Base-by-base conservation (phyloP, 371 early-diverging fungal genomes). In the Saksenaea oblongispora region DNA sequence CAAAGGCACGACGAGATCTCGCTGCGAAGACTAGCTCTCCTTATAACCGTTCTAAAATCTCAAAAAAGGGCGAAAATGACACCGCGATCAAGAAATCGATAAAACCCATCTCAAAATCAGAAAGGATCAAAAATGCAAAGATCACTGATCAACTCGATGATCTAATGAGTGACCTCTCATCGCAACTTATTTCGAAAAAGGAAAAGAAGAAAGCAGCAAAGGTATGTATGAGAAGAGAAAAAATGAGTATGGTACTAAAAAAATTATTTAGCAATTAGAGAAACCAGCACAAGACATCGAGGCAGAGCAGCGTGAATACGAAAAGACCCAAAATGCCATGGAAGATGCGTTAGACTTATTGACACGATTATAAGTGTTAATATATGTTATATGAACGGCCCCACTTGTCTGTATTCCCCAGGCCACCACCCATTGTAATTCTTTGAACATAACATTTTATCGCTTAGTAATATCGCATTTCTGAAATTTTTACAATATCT, bases 261-360 rank as follows among this genome's bases (percentile, higher is more conserved):
- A 31, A 31, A 31, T 17, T 4, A 7, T 47, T 7, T 27, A 1
- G 11, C 17, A 34, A 22, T 14, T 39, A 14, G 27, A 37, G 27
- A 27, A n/a, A n/a, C 15, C 35, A 8, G 27, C 11, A 11, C 34
- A 51, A 27, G 59, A 58, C 34, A 34, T 81, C 27, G 72, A 75
- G 41, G 64, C 69, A 58, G 76, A 70, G 22, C 81, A 81, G 54
- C 71, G 63, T 35, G 42, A 67, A 26, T 81, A 75, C 51, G 81
- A 81, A 70, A 74, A 78, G 59, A 71, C 73, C 10, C 72, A 81
- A 56, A 69, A 65, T 28, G 81, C 78, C 41, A 70, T 81, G 69
- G 81, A 81, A 35, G 74, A 61, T 64, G 78, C 81, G 11, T 67
- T 81, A 36, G 72, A 69, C 27, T 62, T 78, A 31, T 61, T 81